Evolutionary conservation across 1,139 yeast genomes (phyloP), one percentile per base, ranked within the genome.

Genomic region (Yamadazyma spencermartinsiae): DNA sequence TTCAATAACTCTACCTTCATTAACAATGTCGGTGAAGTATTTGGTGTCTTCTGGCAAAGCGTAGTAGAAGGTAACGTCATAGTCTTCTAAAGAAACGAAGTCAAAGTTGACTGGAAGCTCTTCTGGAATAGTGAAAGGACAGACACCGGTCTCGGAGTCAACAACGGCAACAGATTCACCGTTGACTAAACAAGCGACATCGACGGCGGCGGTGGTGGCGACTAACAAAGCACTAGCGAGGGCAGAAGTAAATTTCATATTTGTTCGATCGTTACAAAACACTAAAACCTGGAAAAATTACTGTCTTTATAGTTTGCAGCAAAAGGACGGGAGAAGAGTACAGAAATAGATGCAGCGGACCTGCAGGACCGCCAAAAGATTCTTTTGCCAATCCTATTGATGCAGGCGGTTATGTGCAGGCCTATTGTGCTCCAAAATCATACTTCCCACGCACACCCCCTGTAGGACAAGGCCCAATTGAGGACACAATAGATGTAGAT

Each of bases 121-220:
- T 3, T 49, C 39, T 45, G 73, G 72, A 36, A 70, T 45, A 13
- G 63, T 43, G 63, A 68, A 68, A 39, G 68, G 63, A 59, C 76
- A 70, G 12, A 41, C 44, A 46, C 74, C 76, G 36, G 74, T 63
- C 43, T 61, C 73, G 44, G 61, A 61, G 57, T 68, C 74, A 36
- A 68, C 74, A 33, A 56, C 55, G 24, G 65, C 66, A 24, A 59
- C 61, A 33, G 50, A 40, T 32, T 36, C 55, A 44, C 72, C 72
- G 45, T 61, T 52, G 36, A 65, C 65, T 36, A 58, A 48, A 60
- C 76, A 70, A 37, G 62, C 68, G 38, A 69, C 74, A 38, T 64
- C 56, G 38, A 47, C 37, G 35, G 72, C 68, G 33, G 50, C 36
- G 35, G 58, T 52, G 18, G 51, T 37, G 20, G 59, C 50, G 16